These are phyloP conservation scores for Elymus sibiricus DNA, from an alignment of 176 grass and related monocot genomes.

Conservation along the genomic window DNA sequence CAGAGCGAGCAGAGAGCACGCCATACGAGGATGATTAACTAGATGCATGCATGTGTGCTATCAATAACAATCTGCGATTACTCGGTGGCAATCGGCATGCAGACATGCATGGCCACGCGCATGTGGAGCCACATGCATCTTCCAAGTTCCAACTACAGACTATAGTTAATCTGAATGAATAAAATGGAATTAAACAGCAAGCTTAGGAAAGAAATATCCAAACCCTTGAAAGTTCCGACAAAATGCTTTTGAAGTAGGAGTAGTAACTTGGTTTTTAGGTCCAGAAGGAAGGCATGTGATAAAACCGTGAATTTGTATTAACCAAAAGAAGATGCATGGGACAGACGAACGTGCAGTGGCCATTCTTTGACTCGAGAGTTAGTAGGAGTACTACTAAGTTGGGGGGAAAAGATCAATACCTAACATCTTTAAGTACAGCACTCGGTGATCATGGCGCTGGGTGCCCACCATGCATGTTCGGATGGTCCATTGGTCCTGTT, in stretches of 20 bases:
- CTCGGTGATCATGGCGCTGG: not conserved
- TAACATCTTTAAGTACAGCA: not conserved
- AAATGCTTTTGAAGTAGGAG: too few relatives aligned
- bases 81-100: not conserved
- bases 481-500: constrained; percentile 1
- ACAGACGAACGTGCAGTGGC: not conserved
- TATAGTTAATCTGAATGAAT: not conserved
- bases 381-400: not conserved
- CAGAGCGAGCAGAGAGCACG: not conserved
- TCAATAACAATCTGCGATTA: not conserved
- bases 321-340: not conserved
- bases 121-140: constrained; percentile 20
- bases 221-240: not conserved
- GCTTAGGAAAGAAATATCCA: not conserved
- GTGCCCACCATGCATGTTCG: not conserved
- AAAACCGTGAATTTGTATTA: not conserved
- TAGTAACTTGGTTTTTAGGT: not conserved
- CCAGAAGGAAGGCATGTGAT: not conserved
- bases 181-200: not conserved
- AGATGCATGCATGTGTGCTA: not conserved
- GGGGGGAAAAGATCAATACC: not conserved
- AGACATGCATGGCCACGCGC: constrained; percentile 3
- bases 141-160: not conserved
- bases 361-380: not conserved
- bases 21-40: constrained; percentile 32